phyloP scores from a whole-genome alignment of 2,329 filamentous ascomycete genomes.

The Chaetomium sp. region DNA sequence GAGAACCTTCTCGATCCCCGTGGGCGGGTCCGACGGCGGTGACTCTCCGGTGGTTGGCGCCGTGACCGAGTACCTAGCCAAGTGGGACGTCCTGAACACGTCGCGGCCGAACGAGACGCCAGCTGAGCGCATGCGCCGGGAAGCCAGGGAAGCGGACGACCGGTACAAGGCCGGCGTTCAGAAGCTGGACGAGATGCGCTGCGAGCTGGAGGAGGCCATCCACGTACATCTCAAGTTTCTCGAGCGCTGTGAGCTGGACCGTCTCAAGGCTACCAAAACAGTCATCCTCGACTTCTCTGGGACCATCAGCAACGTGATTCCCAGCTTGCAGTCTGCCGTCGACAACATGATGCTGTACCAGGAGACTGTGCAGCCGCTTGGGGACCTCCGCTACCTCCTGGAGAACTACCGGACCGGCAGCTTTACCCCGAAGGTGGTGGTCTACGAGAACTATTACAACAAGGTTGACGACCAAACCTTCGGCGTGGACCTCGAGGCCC shows the following conservation, averaged over 20 bases:
- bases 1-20: conserved; percentile 73
- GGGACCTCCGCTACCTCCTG: conserved; percentile 88
- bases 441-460: conserved; percentile 99
- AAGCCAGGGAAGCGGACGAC: conserved; percentile 88
- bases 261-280: conserved; percentile 96
- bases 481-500: conserved; percentile 94
- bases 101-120: conserved; percentile 92
- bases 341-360: conserved; percentile 99
- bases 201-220: conserved; percentile 94
- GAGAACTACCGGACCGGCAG: conserved; percentile 96
- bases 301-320: conserved; percentile 96
- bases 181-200: conserved; percentile 86
- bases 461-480: conserved; percentile 97
- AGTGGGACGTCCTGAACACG: conserved; percentile 92
- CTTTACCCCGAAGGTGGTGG: conserved; percentile 85
- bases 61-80: conserved; percentile 84
- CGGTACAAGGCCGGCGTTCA: conserved; percentile 86
- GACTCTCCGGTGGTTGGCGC: conserved; percentile 82
- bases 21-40: conserved; percentile 55
- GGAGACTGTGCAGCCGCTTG: conserved; percentile 92
- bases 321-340: conserved; percentile 89
- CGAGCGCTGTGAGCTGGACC: conserved; percentile 94
- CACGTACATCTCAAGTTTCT: conserved; percentile 91
- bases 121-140: conserved; percentile 79
- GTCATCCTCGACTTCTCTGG: conserved; percentile 97